Conservation (phyloP, 2,329 filamentous ascomycete genomes). For the Aspergillus costaricaensis region DNA sequence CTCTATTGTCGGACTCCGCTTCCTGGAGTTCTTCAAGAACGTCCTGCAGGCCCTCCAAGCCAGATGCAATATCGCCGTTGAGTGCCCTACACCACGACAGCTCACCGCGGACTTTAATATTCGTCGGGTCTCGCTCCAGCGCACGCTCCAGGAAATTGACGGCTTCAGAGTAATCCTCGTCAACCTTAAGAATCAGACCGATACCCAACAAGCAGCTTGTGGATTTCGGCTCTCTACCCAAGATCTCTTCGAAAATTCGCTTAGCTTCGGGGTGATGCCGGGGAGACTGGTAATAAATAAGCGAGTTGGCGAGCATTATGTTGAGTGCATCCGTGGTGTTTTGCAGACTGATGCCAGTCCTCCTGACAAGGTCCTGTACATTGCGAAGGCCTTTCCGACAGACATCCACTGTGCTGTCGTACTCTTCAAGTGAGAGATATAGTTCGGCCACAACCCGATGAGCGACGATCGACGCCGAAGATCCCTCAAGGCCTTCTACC, state of each 20-base stretch:
- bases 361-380: conserved; percentile 60
- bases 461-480: conserved; percentile 72
- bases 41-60: conserved; percentile 68
- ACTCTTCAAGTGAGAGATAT: conserved; percentile 81
- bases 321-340: conserved; percentile 74
- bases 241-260: conserved; percentile 77
- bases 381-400: conserved; percentile 72
- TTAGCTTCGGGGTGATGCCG: conserved; percentile 88
- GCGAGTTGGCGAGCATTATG: conserved; percentile 77
- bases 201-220: conserved; percentile 85
- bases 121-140: conserved; percentile 68
- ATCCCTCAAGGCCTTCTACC: conserved; percentile 67
- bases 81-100: conserved; percentile 90
- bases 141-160: conserved; percentile 79
- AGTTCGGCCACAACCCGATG: conserved; percentile 82
- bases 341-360: conserved; percentile 68
- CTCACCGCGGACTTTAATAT: conserved; percentile 79
- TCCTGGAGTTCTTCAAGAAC: conserved; percentile 67
- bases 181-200: conserved; percentile 88
- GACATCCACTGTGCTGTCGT: conserved; percentile 76
- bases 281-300: conserved; percentile 88
- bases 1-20: conserved; percentile 61
- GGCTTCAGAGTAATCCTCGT: conserved; percentile 82
- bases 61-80: conserved; percentile 70
- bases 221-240: conserved; percentile 72